phyloP scores from a whole-genome alignment of 1,139 yeast species.

The Kluyveromyces sp. region DNA sequence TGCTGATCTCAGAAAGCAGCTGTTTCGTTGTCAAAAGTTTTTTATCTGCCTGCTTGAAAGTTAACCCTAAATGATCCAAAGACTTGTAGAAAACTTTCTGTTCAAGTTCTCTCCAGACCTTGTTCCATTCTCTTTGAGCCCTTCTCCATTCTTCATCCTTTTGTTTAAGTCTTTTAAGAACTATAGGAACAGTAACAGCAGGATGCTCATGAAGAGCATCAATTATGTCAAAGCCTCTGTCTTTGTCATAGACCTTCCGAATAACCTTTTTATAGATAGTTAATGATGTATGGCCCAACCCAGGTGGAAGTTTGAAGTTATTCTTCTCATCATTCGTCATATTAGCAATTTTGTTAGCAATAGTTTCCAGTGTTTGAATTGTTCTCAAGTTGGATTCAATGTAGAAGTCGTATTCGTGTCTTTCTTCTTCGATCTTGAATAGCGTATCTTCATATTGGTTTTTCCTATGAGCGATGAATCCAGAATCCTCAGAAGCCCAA shows the following conservation, averaged over 20 bases:
- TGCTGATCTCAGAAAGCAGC: slow-evolving; percentile 82
- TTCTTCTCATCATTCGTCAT: slow-evolving; percentile 90
- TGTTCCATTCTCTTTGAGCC: slow-evolving; percentile 98
- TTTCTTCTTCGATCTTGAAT: slow-evolving; percentile 92
- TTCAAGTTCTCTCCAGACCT: slow-evolving; percentile 98
- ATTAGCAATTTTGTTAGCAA: slow-evolving; percentile 87
- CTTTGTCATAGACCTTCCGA: slow-evolving; percentile 87
- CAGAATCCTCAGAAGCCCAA: slow-evolving; percentile 99
- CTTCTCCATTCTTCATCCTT: slow-evolving; percentile 99
- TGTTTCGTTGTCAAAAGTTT: slow-evolving; percentile 86
- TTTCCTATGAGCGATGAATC: slow-evolving; percentile 94
- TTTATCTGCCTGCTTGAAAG: slow-evolving; percentile 94
- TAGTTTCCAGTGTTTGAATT: slow-evolving; percentile 89
- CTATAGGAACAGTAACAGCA: slow-evolving; percentile 89
- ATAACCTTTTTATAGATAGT: slow-evolving; percentile 92
- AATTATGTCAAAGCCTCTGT: slow-evolving; percentile 91
- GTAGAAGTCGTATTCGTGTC: slow-evolving; percentile 92
- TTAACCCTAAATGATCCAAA: slow-evolving; percentile 87
- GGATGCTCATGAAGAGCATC: slow-evolving; percentile 95
- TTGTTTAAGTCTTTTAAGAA: slow-evolving; percentile 84
- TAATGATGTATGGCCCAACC: slow-evolving; percentile 82
- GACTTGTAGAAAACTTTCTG: slow-evolving; percentile 91
- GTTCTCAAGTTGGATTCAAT: slow-evolving; percentile 94
- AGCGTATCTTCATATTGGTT: slow-evolving; percentile 95
- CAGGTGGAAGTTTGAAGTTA: slow-evolving; percentile 80